These are phyloP conservation scores for Lentinus polychrous DNA, from an alignment of 1,284 basidiomycete species.

Conservation along the genomic window DNA sequence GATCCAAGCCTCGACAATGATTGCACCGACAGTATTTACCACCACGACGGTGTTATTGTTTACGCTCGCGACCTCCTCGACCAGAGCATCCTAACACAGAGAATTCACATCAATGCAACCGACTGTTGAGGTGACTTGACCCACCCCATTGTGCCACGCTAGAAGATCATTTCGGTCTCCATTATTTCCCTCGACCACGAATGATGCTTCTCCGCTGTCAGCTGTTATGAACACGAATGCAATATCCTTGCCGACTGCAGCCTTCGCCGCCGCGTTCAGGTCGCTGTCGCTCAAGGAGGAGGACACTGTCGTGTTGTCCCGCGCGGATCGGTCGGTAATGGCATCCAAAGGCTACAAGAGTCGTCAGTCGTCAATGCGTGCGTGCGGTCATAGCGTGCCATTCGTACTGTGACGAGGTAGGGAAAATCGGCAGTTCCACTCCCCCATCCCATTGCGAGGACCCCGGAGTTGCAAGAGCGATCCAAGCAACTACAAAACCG, in stretches of 20 bases:
- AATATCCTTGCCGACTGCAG: conserved; percentile 7
- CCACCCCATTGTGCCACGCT: conserved; percentile 60
- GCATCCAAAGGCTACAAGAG: conserved; percentile 7
- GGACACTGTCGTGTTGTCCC: conserved; percentile 3
- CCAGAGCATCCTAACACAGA: conserved; percentile 37
- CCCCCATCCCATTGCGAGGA: conserved; percentile 61
- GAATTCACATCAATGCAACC: neutral
- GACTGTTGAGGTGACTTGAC: conserved; percentile 13
- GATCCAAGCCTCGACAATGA: conserved; percentile 43
- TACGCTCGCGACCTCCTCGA: conserved; percentile 24
- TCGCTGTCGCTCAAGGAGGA: conserved; percentile 10
- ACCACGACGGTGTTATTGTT: conserved; percentile 51
- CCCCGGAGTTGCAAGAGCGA: conserved; percentile 44
- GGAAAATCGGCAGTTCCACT: conserved; percentile 45
- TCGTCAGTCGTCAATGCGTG: neutral
- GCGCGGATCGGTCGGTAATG: conserved; percentile 1
- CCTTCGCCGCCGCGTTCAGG: conserved; percentile 5
- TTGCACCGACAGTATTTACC: conserved; percentile 43
- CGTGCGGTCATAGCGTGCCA: neutral
- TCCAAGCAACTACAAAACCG: conserved; percentile 33
- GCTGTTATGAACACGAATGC: conserved; percentile 49
- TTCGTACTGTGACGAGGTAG: conserved; percentile 40
- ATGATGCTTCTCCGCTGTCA: conserved; percentile 45
- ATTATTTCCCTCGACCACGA: conserved; percentile 56
- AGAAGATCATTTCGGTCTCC: conserved; percentile 66